These are phyloP conservation scores for California macrophylla DNA, from an alignment of 441 rosid genomes.

Conservation along the genomic window DNA sequence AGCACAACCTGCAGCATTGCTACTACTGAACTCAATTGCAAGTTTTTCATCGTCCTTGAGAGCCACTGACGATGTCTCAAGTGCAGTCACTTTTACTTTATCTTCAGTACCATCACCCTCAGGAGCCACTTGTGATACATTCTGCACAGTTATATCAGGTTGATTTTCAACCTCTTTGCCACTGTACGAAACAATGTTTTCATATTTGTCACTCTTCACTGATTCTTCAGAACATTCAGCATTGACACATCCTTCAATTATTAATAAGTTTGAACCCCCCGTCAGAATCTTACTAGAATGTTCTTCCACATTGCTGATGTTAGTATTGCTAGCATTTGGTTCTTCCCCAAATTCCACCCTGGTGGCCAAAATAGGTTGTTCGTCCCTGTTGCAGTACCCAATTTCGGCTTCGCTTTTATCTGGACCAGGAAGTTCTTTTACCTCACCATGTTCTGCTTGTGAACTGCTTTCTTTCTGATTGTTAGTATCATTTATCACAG, in stretches of 20 bases:
- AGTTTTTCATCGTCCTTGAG: conserved; percentile 22
- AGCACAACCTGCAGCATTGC: conserved; percentile 15
- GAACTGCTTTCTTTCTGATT: conserved; percentile 22
- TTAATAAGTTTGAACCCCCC: conserved; percentile 27
- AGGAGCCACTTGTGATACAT: not conserved
- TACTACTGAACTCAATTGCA: conserved; percentile 24
- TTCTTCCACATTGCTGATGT: conserved; percentile 23
- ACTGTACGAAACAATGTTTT: conserved; percentile 20
- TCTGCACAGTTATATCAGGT: not conserved
- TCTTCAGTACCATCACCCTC: not conserved
- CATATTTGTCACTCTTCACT: conserved; percentile 20
- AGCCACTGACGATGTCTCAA: conserved; percentile 15
- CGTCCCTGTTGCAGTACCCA: conserved; percentile 20
- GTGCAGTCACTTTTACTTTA: conserved; percentile 15
- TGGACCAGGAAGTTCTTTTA: conserved; percentile 13
- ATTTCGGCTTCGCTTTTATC: conserved; percentile 25
- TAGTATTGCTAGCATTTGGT: conserved; percentile 19
- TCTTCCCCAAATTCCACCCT: conserved; percentile 27
- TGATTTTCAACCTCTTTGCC: conserved; percentile 21
- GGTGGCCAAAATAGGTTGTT: conserved; percentile 18
- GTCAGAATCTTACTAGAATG: conserved; percentile 23
- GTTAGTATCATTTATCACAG: conserved; percentile 23
- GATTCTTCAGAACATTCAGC: conserved; percentile 10
- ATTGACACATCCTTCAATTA: conserved; percentile 30
- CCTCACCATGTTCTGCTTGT: conserved; percentile 18